phyloP scores from a whole-genome alignment of 2,329 filamentous ascomycete genomes.

The Calonectria multiphialidica region DNA sequence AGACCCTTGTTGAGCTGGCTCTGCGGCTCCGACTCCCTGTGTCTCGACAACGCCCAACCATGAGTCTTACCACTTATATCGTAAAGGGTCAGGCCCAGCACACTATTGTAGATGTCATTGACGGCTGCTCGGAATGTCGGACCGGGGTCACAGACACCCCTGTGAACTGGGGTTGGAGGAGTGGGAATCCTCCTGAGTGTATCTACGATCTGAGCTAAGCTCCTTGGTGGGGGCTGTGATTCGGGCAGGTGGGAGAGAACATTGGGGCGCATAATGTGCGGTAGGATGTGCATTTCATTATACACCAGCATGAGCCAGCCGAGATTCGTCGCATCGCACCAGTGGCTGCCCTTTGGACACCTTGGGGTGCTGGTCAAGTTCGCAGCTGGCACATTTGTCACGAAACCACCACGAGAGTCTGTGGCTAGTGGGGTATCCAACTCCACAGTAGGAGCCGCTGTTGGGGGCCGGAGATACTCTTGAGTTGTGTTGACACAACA shows the following conservation, averaged over 20 bases:
- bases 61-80: conserved; percentile 62
- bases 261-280: conserved; percentile 52
- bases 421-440: conserved; percentile 33
- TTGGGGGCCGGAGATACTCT: conserved; percentile 57
- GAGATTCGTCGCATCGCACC: conserved; percentile 65
- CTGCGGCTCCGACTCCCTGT: conserved; percentile 52
- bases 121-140: conserved; percentile 60
- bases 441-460: conserved; percentile 29
- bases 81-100: conserved; percentile 60
- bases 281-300: conserved; percentile 59
- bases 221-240: conserved; percentile 48
- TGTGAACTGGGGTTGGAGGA: conserved; percentile 55
- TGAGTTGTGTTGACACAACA: conserved; percentile 58
- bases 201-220: conserved; percentile 60
- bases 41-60: conserved; percentile 62
- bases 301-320: conserved; percentile 67
- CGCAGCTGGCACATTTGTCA: conserved; percentile 31
- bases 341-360: conserved; percentile 62
- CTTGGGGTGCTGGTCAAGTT: conserved; percentile 55
- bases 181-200: conserved; percentile 58
- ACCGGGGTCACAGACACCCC: conserved; percentile 63
- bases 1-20: conserved; percentile 44
- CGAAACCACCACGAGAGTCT: conserved; percentile 32
- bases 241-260: conserved; percentile 40
- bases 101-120: conserved; percentile 64